A percentile compares a stretch with the other conserved stretches of the same genome.
Conservation (phyloP, 2,329 filamentous ascomycete genomes). For the Colletotrichum plurivorum region DNA sequence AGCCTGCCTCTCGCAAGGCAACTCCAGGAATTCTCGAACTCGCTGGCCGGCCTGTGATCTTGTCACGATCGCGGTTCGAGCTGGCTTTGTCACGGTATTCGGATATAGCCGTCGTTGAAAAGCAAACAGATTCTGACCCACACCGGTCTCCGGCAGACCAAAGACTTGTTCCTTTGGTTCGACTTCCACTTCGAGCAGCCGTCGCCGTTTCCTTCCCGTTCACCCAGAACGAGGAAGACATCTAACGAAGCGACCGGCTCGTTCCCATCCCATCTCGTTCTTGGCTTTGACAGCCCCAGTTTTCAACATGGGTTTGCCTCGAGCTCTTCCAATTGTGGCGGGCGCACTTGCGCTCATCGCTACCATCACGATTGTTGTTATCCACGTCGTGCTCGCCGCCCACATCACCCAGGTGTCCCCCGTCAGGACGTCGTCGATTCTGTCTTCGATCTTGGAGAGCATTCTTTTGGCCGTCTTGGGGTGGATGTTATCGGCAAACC, state of each 20-base stretch:
- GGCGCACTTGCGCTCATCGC: constrained; percentile 55
- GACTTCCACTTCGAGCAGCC: constrained; percentile 4
- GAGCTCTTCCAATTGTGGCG: constrained; percentile 51
- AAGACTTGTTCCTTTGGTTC: not conserved
- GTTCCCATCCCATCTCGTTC: constrained; percentile 9
- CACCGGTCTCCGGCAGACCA: constrained; percentile 40
- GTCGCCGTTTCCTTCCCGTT: not conserved
- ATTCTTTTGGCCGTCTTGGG: constrained; percentile 53
- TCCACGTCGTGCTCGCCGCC: constrained; percentile 58
- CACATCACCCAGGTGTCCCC: constrained; percentile 48
- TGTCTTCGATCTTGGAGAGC: constrained; percentile 55
- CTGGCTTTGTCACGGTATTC: constrained; percentile 9
- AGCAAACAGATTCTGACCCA: constrained; percentile 20
- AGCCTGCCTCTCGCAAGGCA: not conserved
- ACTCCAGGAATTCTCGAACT: not conserved
- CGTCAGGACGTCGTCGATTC: constrained; percentile 53
- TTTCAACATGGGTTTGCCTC: constrained; percentile 52
- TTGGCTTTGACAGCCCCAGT: constrained; percentile 28
- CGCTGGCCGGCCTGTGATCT: constrained; percentile 17
- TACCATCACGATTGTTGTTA: constrained; percentile 55
- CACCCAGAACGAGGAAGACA: constrained; percentile 5
- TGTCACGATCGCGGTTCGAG: not conserved
- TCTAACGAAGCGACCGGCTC: not conserved
- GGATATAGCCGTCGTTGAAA: constrained; percentile 11
- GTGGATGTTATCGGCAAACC: constrained; percentile 50